A percentile compares a stretch with the other conserved stretches of the same genome.
These are phyloP conservation scores for Leishmania braziliensis DNA, from an alignment of 208 protist genomes.

Conservation along the genomic window DNA sequence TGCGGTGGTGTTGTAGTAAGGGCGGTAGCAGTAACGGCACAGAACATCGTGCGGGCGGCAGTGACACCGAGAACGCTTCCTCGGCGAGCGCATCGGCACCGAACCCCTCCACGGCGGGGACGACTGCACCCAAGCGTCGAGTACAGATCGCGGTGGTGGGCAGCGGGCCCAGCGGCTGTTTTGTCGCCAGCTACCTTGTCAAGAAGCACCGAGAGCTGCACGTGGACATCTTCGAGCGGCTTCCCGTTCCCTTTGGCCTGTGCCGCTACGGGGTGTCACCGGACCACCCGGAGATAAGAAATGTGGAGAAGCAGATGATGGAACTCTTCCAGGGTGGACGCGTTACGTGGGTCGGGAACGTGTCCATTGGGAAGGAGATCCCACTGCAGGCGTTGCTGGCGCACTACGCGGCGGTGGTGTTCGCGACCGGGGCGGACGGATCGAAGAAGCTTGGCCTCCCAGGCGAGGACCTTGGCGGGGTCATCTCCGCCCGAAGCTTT, in stretches of 20 bases:
- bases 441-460: conserved; percentile 74
- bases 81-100: neutral
- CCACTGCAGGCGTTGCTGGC: conserved; percentile 67
- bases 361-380: conserved; percentile 84
- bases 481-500: conserved; percentile 89
- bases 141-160: conserved; percentile 94
- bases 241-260: conserved; percentile 96
- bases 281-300: conserved; percentile 97
- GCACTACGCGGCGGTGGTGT: conserved; percentile 93
- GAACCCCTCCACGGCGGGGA: neutral
- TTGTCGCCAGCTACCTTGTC: conserved; percentile 90
- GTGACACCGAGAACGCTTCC: neutral
- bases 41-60: neutral
- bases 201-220: conserved; percentile 73
- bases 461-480: conserved; percentile 81
- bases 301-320: conserved; percentile 92
- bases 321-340: conserved; percentile 75
- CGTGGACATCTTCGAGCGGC: conserved; percentile 93
- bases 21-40: neutral
- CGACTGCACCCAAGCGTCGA: conserved; percentile 27
- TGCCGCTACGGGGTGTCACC: conserved; percentile 97
- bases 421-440: conserved; percentile 90
- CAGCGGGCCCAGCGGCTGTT: conserved; percentile 96
- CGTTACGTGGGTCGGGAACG: conserved; percentile 94
- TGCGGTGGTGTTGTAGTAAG: conserved; percentile 3